phyloP scores from a whole-genome alignment of 1,139 yeast genomes.

The Magnusiomyces magnusii region DNA sequence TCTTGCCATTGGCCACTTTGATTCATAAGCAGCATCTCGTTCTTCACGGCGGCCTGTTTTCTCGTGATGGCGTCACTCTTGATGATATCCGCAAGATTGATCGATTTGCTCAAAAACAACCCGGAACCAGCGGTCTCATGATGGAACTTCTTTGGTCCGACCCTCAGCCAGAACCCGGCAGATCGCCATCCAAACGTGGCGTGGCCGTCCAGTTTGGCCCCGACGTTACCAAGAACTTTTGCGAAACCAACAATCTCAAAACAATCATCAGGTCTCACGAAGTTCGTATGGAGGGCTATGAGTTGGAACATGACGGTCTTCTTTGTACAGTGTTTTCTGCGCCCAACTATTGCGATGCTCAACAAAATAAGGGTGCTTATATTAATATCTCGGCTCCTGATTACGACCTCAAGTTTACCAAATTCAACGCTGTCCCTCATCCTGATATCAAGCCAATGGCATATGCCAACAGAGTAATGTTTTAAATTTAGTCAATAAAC shows the following conservation, averaged over 20 bases:
- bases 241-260: constrained; percentile 60
- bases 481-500: background rate
- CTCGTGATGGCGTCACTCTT: constrained; percentile 62
- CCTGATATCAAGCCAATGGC: constrained; percentile 96
- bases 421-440: constrained; percentile 77
- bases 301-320: constrained; percentile 76
- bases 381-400: constrained; percentile 58
- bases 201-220: constrained; percentile 97
- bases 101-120: constrained; percentile 63
- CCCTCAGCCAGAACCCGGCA: constrained; percentile 73
- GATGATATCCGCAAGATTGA: constrained; percentile 68
- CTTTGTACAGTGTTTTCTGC: constrained; percentile 93
- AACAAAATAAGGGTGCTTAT: constrained; percentile 86
- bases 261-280: constrained; percentile 92
- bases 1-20: constrained; percentile 79
- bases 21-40: constrained; percentile 65
- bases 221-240: constrained; percentile 76
- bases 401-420: constrained; percentile 46
- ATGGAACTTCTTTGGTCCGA: constrained; percentile 99
- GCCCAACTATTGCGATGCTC: constrained; percentile 92
- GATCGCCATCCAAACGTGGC: constrained; percentile 89
- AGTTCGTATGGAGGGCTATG: constrained; percentile 87
- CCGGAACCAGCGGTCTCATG: constrained; percentile 85
- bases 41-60: constrained; percentile 94
- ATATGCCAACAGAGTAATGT: constrained; percentile 45